Evolutionary conservation across 805 yeast species (phyloP).

Genomic region (Ascoidea rubescens): DNA sequence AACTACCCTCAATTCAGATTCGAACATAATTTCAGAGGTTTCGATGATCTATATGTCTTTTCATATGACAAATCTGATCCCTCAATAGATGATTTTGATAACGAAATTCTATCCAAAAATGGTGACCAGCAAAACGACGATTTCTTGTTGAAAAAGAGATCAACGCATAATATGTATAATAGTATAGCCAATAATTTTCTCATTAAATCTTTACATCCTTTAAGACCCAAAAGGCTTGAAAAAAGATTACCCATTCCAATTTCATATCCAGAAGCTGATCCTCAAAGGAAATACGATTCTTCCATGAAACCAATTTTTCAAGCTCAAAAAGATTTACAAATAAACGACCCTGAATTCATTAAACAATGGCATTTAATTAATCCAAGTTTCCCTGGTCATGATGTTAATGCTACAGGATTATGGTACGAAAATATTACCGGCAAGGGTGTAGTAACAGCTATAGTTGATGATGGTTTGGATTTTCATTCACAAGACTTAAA

Average conservation of each 20-base stretch:
- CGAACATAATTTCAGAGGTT: slow-evolving; percentile 53
- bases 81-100: slow-evolving; percentile 5
- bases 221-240: slow-evolving; percentile 37
- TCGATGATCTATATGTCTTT: slow-evolving; percentile 53
- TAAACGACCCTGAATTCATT: slow-evolving; percentile 71
- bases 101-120: slow-evolving; percentile 6
- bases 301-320: slow-evolving; percentile 30
- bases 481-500: slow-evolving; percentile 60
- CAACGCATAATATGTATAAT: slow-evolving; percentile 5
- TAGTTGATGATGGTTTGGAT: slow-evolving; percentile 92
- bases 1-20: slow-evolving; percentile 32
- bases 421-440: slow-evolving; percentile 83
- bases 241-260: slow-evolving; percentile 45
- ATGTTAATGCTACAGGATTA: slow-evolving; percentile 72
- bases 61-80: slow-evolving; percentile 27
- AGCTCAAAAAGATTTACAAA: slow-evolving; percentile 39
- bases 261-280: slow-evolving; percentile 1
- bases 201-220: slow-evolving; percentile 35
- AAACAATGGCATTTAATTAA: slow-evolving; percentile 92
- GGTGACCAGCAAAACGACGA: slow-evolving; percentile 8
- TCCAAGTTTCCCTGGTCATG: slow-evolving; percentile 59
- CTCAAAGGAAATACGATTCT: slow-evolving; percentile 31
- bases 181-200: slow-evolving; percentile 14
- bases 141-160: slow-evolving; percentile 5
- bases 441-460: slow-evolving; percentile 66